These are phyloP conservation scores for Patellaria atrata DNA, from an alignment of 495 filamentous ascomycete genomes.

Conservation along the genomic window DNA sequence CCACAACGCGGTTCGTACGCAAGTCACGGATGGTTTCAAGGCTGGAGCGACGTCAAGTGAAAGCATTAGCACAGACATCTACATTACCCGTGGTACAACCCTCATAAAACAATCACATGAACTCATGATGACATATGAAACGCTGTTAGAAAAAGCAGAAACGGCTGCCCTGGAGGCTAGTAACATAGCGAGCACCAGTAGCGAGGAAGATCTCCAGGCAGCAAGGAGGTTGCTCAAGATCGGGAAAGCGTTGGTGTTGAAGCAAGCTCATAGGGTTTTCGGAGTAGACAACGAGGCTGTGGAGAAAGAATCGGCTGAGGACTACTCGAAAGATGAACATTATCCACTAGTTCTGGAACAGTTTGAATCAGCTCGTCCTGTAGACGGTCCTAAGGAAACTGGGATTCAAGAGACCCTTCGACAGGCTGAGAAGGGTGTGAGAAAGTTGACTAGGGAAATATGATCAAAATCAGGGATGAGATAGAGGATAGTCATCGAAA, in stretches of 20 bases:
- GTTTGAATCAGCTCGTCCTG: too few species aligned
- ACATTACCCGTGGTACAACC: background rate
- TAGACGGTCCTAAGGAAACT: slow-evolving; percentile 1
- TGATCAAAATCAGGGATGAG: slow-evolving; percentile 2
- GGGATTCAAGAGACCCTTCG: slow-evolving; percentile 15
- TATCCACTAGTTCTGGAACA: slow-evolving; percentile 14
- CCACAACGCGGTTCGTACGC: background rate
- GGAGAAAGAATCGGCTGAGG: slow-evolving; percentile 3
- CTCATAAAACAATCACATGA: slow-evolving; percentile 1
- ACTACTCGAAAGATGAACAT: background rate
- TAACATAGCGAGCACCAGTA: slow-evolving; percentile 2
- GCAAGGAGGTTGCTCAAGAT: slow-evolving; percentile 7
- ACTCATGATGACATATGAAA: slow-evolving; percentile 6
- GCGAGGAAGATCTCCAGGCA: slow-evolving; percentile 7
- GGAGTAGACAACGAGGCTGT: background rate
- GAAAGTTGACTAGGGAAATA: slow-evolving; percentile 23
- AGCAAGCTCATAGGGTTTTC: slow-evolving; percentile 11
- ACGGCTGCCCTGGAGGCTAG: background rate
- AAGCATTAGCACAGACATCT: slow-evolving; percentile 2
- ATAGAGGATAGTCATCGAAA: too few species aligned
- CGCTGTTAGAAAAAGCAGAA: background rate
- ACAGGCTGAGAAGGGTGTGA: slow-evolving; percentile 27
- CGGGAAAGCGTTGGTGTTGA: slow-evolving; percentile 9
- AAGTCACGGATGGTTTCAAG: background rate
- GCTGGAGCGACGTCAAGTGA: background rate